These are phyloP conservation scores for Lojkania enalia DNA, from an alignment of 2,329 filamentous ascomycete genomes.

Conservation along the genomic window DNA sequence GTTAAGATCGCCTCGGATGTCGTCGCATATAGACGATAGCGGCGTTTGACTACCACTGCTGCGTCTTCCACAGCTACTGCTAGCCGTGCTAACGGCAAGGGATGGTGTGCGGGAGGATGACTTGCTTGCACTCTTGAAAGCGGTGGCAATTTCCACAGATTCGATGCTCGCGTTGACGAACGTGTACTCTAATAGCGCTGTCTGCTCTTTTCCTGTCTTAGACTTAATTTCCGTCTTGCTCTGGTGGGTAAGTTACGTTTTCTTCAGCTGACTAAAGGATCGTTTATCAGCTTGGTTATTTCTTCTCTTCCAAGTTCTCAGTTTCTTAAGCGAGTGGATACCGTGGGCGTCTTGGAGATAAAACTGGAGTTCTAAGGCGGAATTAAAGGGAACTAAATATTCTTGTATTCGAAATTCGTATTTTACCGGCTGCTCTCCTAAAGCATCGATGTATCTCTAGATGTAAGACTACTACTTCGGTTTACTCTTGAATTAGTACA, in stretches of 20 bases:
- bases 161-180: conserved; percentile 16
- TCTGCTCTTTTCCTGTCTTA: conserved; percentile 10
- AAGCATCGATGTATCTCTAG: conserved; percentile 15
- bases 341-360: conserved; percentile 12
- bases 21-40: conserved; percentile 7
- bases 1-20: conserved; percentile 5
- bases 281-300: conserved; percentile 8
- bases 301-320: conserved; percentile 10
- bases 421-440: conserved; percentile 9
- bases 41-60: conserved; percentile 9
- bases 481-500: conserved; percentile 16
- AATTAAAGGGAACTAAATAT: conserved; percentile 12
- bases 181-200: conserved; percentile 12
- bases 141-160: conserved; percentile 11
- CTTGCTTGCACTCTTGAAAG: conserved; percentile 11
- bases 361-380: conserved; percentile 9
- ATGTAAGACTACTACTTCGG: conserved; percentile 12
- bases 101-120: conserved; percentile 11
- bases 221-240: conserved; percentile 8
- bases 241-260: conserved; percentile 9
- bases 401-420: conserved; percentile 10
- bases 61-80: conserved; percentile 9
- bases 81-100: conserved; percentile 8
- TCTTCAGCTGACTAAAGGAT: conserved; percentile 5
- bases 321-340: conserved; percentile 15